Evolutionary conservation across 2,329 filamentous ascomycete species (phyloP).

Genomic region (Epichloe festucae): DNA sequence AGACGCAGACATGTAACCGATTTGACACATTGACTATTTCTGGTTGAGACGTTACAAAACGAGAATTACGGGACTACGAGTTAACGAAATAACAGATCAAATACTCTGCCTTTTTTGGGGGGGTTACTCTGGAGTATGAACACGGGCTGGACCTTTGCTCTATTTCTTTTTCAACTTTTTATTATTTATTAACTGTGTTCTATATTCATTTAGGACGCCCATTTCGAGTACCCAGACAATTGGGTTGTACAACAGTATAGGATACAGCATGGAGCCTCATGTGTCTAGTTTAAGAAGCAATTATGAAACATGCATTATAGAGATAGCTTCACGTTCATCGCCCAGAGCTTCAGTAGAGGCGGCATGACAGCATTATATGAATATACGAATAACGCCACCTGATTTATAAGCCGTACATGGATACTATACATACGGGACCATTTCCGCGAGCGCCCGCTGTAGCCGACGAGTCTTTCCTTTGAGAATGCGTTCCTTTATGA

Average conservation of each 20-base stretch:
- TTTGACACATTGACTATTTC: not conserved
- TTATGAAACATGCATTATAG: not conserved
- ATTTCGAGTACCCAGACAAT: too few relatives aligned
- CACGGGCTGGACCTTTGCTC: not conserved
- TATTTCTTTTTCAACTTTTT: not conserved
- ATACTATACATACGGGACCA: too few relatives aligned
- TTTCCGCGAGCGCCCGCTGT: too few relatives aligned
- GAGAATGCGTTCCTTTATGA: too few relatives aligned
- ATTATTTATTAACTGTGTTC: not conserved
- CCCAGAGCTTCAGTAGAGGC: not conserved
- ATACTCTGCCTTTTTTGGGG: too few relatives aligned
- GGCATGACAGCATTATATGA: not conserved
- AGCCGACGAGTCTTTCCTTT: too few relatives aligned
- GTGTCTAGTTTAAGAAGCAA: not conserved
- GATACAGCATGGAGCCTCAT: not conserved
- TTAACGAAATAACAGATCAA: too few relatives aligned
- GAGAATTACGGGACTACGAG: not conserved
- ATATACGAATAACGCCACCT: not conserved
- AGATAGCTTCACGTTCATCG: not conserved
- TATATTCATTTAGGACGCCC: not conserved
- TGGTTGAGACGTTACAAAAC: not conserved
- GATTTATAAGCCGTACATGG: not conserved
- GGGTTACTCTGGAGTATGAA: too few relatives aligned
- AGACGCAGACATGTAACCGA: conserved; percentile 1
- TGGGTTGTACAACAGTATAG: too few relatives aligned